Evolutionary conservation across 257 asterid genomes (phyloP), one percentile per base, ranked within the genome.

Genomic region (Agastache rugosa): DNA sequence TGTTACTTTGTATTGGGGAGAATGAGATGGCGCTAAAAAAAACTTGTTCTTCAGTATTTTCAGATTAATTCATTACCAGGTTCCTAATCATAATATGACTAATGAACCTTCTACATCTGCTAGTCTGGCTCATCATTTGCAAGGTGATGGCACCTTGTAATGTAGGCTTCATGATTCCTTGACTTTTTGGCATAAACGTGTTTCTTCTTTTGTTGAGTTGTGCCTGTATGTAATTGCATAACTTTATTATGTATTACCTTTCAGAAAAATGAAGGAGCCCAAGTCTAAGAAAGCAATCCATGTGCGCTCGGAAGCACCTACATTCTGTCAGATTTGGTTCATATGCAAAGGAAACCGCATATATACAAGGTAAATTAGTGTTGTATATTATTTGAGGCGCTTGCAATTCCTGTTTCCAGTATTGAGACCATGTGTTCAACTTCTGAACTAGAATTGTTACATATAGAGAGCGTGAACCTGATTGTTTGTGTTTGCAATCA

Each of bases 271-370:
- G 93, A 76, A 79, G 83, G 96, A 78, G 86, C 92, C 86, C 12
- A 90, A 77, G 80, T 95, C 97, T 42, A 89, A 81, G 82, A 95
- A 89, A 88, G 99, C 99, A 63, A 85, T 86, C 63, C 82, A 87
- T 71, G 96, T 92, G 51, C 81, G 84, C 29, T 59, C 35, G 56
- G 87, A 87, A 79, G 99, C 99, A 48, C 96, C 98, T 65, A 54
- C 41, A 66, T 88, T 81, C 87, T 92, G 98, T 78, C 89, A 87
- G 78, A 88, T 95, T 75, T 86, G 91, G 90, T 92, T 95, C 83
- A 63, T 88, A 74, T 95, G 98, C 87, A 95, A 90, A 82, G 99
- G 96, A 64, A 83, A 87, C 73, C 89, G 79, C 63, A 84, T 95
- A 67, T 61, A 72, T 48, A 87, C 93, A 42, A 89, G 99, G 99